Percentiles rank a stretch among this genome's conserved stretches.
Evolutionary conservation across 306 rosid species (phyloP).

Genomic region (Arachis hypogaea): DNA sequence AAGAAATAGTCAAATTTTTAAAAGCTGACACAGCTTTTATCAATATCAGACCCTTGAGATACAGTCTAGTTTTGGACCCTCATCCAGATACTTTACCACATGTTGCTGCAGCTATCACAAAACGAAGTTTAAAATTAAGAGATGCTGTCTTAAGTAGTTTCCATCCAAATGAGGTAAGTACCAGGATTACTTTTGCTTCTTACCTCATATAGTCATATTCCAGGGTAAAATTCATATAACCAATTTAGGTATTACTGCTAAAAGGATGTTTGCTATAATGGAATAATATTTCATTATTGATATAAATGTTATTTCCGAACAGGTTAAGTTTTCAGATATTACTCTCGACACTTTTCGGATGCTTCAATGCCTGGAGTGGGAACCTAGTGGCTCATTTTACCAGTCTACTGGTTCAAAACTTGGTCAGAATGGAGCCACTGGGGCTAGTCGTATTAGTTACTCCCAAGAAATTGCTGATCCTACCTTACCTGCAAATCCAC

Average conservation of each 20-base stretch:
- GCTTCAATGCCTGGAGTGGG: constrained; percentile 99
- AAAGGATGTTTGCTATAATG: constrained; percentile 14
- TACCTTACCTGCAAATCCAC: constrained; percentile 86
- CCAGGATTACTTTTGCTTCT: constrained; percentile 30
- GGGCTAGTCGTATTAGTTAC: constrained; percentile 63
- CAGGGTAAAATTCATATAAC: constrained; percentile 10
- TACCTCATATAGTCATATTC: constrained; percentile 10
- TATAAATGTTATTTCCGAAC: constrained; percentile 39
- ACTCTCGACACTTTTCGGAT: constrained; percentile 93
- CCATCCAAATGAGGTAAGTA: constrained; percentile 81
- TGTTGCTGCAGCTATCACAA: constrained; percentile 53
- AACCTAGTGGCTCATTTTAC: constrained; percentile 89
- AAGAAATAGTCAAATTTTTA: constrained; percentile 82
- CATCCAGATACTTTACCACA: constrained; percentile 68
- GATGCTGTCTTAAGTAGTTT: constrained; percentile 91
- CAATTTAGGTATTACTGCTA: not conserved
- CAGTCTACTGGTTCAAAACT: constrained; percentile 60
- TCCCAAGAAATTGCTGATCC: constrained; percentile 89
- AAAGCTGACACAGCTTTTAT: constrained; percentile 77
- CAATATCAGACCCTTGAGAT: constrained; percentile 91
- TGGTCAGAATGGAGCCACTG: constrained; percentile 70
- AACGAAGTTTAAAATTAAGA: constrained; percentile 64
- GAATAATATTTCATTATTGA: constrained; percentile 26
- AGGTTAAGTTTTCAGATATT: constrained; percentile 94
- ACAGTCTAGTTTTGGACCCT: constrained; percentile 80